A percentile compares a stretch with the other conserved stretches of the same genome.
phyloP scores from a whole-genome alignment of 2,329 filamentous ascomycete genomes.

The Acarospora socialis region DNA sequence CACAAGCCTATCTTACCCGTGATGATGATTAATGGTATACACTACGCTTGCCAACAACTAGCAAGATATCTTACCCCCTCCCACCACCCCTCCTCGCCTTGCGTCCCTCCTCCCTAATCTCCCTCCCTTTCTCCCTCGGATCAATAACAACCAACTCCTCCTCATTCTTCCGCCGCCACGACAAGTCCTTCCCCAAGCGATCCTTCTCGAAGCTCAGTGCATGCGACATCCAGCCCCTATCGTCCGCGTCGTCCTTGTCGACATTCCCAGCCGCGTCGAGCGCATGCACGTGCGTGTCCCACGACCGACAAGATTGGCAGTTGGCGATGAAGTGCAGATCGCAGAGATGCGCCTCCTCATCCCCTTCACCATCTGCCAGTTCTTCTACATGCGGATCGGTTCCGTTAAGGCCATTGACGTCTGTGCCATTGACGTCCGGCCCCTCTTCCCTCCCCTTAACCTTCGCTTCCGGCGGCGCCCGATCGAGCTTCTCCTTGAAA shows the following conservation, averaged over 20 bases:
- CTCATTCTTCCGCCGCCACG: slow-evolving; percentile 79
- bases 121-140: slow-evolving; percentile 66
- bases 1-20: too few relatives aligned
- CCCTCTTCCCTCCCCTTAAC: slow-evolving; percentile 14
- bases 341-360: slow-evolving; percentile 63
- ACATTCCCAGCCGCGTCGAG: slow-evolving; percentile 26
- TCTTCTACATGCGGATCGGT: slow-evolving; percentile 3
- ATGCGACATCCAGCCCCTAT: slow-evolving; percentile 72
- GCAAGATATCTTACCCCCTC: slow-evolving; percentile 12
- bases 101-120: slow-evolving; percentile 49
- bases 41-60: too few relatives aligned
- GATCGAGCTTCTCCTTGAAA: slow-evolving; percentile 65
- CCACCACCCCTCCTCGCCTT: slow-evolving; percentile 28
- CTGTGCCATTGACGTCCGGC: slow-evolving; percentile 15
- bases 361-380: slow-evolving; percentile 26
- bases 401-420: slow-evolving; percentile 20
- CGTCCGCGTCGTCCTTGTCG: slow-evolving; percentile 34
- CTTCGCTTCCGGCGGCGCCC: slow-evolving; percentile 30
- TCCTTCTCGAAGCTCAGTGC: slow-evolving; percentile 77
- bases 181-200: slow-evolving; percentile 76
- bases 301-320: slow-evolving; percentile 79
- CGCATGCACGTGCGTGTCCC: slow-evolving; percentile 44
- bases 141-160: slow-evolving; percentile 90
- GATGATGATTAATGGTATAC: too few relatives aligned
- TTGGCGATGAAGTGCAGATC: slow-evolving; percentile 93